A percentile compares a stretch with the other conserved stretches of the same genome.
Evolutionary conservation across 352 stramenopile genomes (phyloP).

Genomic region (Thalassiosira pacifica): DNA sequence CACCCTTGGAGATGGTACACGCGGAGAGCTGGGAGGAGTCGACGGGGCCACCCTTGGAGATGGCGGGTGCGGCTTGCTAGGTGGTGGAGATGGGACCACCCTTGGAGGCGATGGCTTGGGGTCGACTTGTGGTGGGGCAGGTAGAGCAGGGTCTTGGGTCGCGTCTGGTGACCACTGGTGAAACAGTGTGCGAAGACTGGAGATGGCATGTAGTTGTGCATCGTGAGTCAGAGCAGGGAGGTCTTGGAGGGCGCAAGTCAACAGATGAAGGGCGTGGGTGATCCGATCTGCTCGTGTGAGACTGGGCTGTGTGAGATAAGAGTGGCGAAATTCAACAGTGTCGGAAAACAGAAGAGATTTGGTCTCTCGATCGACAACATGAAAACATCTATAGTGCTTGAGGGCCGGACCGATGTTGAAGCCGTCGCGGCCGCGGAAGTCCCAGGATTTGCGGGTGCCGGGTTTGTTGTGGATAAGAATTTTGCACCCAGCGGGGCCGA

Average conservation of each 20-base stretch:
- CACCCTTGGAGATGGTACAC: neutral
- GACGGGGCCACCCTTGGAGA: neutral
- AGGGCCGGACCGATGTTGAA: slow-evolving; percentile 26
- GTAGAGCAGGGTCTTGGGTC: neutral
- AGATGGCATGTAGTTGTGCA: neutral
- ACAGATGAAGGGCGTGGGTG: neutral
- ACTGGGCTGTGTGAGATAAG: neutral
- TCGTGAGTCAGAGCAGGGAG: neutral
- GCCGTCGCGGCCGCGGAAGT: neutral
- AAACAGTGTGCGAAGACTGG: neutral
- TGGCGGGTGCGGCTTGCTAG: neutral
- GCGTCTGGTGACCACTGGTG: neutral
- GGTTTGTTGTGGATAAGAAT: slow-evolving; percentile 20
- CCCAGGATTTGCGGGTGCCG: neutral
- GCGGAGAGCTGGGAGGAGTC: neutral
- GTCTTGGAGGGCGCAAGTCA: neutral
- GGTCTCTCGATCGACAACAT: neutral
- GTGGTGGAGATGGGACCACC: neutral
- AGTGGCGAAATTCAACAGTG: slow-evolving; percentile 33
- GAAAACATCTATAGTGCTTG: slow-evolving; percentile 37
- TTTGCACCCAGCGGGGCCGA: neutral
- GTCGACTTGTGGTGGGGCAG: neutral
- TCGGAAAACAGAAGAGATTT: slow-evolving; percentile 20
- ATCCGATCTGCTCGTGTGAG: neutral
- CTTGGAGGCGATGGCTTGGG: neutral